Conservation (phyloP, 495 filamentous ascomycete species). For the Ramalina intermedia region DNA sequence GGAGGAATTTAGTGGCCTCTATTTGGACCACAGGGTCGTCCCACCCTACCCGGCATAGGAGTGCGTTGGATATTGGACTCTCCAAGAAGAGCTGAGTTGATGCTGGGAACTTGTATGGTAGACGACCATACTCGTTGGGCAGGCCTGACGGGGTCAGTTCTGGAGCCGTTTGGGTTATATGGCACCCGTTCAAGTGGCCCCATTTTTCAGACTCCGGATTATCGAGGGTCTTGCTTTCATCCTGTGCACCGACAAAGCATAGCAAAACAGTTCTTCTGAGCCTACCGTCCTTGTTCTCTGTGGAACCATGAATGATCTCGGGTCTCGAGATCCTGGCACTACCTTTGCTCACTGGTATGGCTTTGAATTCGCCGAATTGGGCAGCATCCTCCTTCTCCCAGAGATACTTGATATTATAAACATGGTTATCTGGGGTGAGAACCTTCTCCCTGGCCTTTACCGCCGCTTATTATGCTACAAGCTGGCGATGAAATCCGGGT, state of each 20-base stretch:
- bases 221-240: background rate
- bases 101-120: too few relatives aligned
- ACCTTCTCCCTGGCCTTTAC: background rate
- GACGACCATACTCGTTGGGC: background rate
- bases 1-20: too few relatives aligned
- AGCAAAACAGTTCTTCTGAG: background rate
- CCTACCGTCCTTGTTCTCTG: background rate
- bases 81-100: too few relatives aligned
- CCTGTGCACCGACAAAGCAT: background rate
- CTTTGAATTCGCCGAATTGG: background rate
- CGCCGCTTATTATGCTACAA: background rate
- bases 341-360: background rate
- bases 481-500: too few relatives aligned
- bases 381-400: background rate
- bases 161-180: background rate
- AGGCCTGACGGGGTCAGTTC: background rate
- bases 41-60: too few relatives aligned
- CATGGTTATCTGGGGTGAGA: background rate
- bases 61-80: too few relatives aligned
- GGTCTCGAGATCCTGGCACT: background rate
- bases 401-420: background rate
- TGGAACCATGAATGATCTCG: background rate
- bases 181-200: background rate
- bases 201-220: background rate
- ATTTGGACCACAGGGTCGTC: too few relatives aligned